A percentile compares a stretch with the other conserved stretches of the same genome.
Evolutionary conservation across 495 filamentous ascomycete genomes (phyloP).

Genomic region (Penicillium lagena): DNA sequence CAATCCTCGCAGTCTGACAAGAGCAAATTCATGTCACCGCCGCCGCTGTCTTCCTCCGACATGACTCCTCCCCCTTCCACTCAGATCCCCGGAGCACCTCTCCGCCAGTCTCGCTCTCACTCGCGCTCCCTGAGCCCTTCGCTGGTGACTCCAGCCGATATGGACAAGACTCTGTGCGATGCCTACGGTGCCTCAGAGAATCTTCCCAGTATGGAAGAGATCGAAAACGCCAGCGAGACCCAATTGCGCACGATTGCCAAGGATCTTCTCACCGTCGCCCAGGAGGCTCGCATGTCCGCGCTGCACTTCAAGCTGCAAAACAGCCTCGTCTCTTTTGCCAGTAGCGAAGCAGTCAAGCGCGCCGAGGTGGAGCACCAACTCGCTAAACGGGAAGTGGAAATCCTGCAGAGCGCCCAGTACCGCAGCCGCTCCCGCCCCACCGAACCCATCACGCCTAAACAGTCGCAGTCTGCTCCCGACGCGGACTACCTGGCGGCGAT

Average conservation of each 20-base stretch:
- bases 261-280: conserved; percentile 43
- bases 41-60: conserved; percentile 36
- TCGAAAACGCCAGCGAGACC: conserved; percentile 52
- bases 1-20: conserved; percentile 27
- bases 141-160: conserved; percentile 51
- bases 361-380: conserved; percentile 92
- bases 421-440: conserved; percentile 33
- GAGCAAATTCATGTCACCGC: conserved; percentile 30
- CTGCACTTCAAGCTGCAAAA: conserved; percentile 93
- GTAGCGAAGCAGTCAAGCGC: conserved; percentile 76
- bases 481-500: conserved; percentile 37
- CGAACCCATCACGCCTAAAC: conserved; percentile 23
- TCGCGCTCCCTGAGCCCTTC: conserved; percentile 32
- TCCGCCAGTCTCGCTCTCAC: conserved; percentile 28
- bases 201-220: conserved; percentile 55
- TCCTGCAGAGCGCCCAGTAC: conserved; percentile 58
- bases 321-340: conserved; percentile 78
- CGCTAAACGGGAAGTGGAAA: conserved; percentile 83
- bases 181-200: conserved; percentile 43
- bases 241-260: conserved; percentile 57
- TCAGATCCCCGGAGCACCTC: conserved; percentile 47
- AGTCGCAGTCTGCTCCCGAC: conserved; percentile 20
- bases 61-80: conserved; percentile 74
- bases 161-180: conserved; percentile 48
- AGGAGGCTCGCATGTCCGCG: conserved; percentile 69